phyloP scores from a whole-genome alignment of 2,329 filamentous ascomycete genomes.

The Alternaria burnsii region DNA sequence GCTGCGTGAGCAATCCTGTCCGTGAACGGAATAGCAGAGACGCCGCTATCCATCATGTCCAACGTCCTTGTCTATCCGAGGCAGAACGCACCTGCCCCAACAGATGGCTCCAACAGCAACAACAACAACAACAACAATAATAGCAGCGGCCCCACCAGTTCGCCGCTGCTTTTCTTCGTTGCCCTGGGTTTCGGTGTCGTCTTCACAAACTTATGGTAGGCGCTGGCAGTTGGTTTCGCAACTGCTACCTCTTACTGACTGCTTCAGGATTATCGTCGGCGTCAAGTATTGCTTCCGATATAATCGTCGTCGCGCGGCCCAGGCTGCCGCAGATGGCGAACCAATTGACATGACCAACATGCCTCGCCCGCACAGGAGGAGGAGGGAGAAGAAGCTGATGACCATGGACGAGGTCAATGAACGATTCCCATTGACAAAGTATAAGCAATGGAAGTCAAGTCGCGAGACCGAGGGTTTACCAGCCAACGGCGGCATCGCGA shows the following conservation, averaged over 20 bases:
- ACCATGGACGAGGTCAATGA: slow-evolving; percentile 99
- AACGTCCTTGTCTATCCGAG: background rate
- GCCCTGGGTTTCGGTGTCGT: slow-evolving; percentile 97
- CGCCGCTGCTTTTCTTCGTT: slow-evolving; percentile 88
- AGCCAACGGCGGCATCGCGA: slow-evolving; percentile 79
- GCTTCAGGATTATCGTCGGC: slow-evolving; percentile 92
- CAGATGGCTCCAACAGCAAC: slow-evolving; percentile 10
- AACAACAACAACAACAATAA: slow-evolving; percentile 46
- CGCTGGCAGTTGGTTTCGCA: background rate
- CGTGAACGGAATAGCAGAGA: slow-evolving; percentile 19
- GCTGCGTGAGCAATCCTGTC: background rate
- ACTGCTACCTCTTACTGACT: slow-evolving; percentile 31
- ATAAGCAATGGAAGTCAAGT: slow-evolving; percentile 90
- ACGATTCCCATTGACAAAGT: slow-evolving; percentile 93
- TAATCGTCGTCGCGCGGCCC: slow-evolving; percentile 87
- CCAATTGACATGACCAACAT: slow-evolving; percentile 88
- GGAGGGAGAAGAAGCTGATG: slow-evolving; percentile 98
- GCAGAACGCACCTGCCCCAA: slow-evolving; percentile 10
- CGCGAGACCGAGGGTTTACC: slow-evolving; percentile 85
- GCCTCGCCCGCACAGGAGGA: slow-evolving; percentile 82
- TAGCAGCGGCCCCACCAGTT: slow-evolving; percentile 66
- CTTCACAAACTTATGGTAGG: slow-evolving; percentile 96
- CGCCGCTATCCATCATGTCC: slow-evolving; percentile 18
- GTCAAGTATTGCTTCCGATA: slow-evolving; percentile 99
- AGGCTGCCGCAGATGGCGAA: slow-evolving; percentile 77